Evolutionary conservation across 2,329 filamentous ascomycete genomes (phyloP).

Genomic region (Fusarium sp.): DNA sequence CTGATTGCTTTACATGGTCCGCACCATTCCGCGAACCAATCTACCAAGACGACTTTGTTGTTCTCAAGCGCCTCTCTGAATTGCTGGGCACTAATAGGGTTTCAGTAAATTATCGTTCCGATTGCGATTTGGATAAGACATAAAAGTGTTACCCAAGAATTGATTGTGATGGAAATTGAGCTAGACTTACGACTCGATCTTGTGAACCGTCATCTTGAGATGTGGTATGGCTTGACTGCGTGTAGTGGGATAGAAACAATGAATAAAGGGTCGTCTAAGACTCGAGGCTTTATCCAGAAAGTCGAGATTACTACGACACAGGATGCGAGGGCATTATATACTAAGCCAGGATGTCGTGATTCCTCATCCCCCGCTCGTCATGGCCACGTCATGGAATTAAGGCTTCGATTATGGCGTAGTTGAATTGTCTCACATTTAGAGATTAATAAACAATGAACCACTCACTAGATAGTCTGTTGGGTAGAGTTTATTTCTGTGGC

Average conservation of each 20-base stretch:
- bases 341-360: too few species aligned
- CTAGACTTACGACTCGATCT: not conserved
- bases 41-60: not conserved
- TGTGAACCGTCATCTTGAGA: not conserved
- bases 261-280: too few species aligned
- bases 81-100: not conserved
- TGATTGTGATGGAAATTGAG: not conserved
- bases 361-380: too few species aligned
- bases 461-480: slow-evolving; percentile 7
- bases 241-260: not conserved
- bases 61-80: not conserved
- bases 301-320: too few species aligned
- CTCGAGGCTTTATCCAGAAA: too few species aligned
- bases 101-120: not conserved
- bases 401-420: not conserved
- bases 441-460: not conserved
- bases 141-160: not conserved
- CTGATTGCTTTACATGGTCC: slow-evolving; percentile 19
- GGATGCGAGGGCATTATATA: not conserved
- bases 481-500: not conserved
- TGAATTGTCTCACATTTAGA: not conserved
- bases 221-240: not conserved
- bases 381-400: not conserved
- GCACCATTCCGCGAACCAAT: slow-evolving; percentile 30
- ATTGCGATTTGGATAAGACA: not conserved